phyloP scores from a whole-genome alignment of 106 monocot species.

The Narthecium ossifragum region DNA sequence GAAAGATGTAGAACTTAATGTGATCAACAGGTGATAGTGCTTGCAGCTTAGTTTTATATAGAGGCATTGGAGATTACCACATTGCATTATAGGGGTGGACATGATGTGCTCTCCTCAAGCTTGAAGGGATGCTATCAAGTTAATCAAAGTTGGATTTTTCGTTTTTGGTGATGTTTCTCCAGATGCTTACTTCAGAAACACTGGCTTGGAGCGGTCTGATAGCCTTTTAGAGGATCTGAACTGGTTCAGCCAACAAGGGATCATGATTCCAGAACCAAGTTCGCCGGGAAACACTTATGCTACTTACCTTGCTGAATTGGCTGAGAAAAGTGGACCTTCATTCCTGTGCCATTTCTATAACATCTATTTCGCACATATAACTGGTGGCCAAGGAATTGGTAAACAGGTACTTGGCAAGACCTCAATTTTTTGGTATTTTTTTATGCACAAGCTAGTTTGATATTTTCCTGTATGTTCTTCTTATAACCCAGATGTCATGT shows the following conservation, averaged over 20 bases:
- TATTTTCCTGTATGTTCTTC: too few species aligned
- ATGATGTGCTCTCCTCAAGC: too few species aligned
- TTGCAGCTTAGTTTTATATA: too few species aligned
- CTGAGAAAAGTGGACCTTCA: slow-evolving; percentile 67
- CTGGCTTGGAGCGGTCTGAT: slow-evolving; percentile 70
- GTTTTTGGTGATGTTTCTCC: slow-evolving; percentile 9
- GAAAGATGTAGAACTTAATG: too few species aligned
- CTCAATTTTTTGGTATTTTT: too few species aligned
- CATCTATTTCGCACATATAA: slow-evolving; percentile 79
- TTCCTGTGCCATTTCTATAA: slow-evolving; percentile 94
- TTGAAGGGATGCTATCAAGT: too few species aligned
- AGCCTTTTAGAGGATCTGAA: slow-evolving; percentile 61
- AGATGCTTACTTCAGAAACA: slow-evolving; percentile 88
- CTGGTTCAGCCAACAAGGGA: slow-evolving; percentile 52
- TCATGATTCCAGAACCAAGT: slow-evolving; percentile 60
- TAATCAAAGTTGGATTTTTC: not conserved
- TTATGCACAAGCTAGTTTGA: too few species aligned
- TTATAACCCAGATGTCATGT: too few species aligned
- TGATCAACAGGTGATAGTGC: too few species aligned
- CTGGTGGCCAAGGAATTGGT: slow-evolving; percentile 73
- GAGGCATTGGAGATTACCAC: too few species aligned
- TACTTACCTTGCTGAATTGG: slow-evolving; percentile 60
- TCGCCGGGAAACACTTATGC: slow-evolving; percentile 63
- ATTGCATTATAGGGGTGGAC: too few species aligned
- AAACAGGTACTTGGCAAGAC: slow-evolving; percentile 50